Evolutionary conservation across 2,329 filamentous ascomycete species (phyloP).

Genomic region (Hawksworthiomyces lignivorus): DNA sequence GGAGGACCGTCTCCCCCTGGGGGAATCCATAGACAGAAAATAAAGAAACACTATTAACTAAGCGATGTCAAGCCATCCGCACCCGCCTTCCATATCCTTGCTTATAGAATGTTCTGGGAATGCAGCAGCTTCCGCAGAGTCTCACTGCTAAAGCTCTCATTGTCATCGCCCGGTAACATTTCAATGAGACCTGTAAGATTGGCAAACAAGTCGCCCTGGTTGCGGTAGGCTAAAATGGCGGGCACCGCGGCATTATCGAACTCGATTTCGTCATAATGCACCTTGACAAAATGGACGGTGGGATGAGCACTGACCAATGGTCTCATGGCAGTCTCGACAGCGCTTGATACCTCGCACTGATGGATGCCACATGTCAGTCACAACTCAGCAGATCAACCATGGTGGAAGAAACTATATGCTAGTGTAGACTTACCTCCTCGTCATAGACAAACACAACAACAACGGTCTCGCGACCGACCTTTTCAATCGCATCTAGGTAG

Average conservation of each 20-base stretch:
- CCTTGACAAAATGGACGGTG: slow-evolving; percentile 77
- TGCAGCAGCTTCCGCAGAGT: slow-evolving; percentile 45
- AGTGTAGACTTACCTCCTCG: slow-evolving; percentile 55
- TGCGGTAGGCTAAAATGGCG: slow-evolving; percentile 80
- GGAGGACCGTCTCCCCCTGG: too few species aligned
- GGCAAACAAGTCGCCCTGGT: slow-evolving; percentile 80
- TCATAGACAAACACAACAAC: slow-evolving; percentile 95
- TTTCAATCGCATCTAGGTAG: slow-evolving; percentile 95
- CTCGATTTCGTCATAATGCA: slow-evolving; percentile 86
- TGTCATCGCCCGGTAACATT: slow-evolving; percentile 69
- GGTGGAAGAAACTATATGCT: too few species aligned
- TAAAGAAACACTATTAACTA: background rate
- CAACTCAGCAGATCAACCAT: too few species aligned
- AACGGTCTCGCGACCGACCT: slow-evolving; percentile 68
- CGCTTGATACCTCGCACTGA: slow-evolving; percentile 69
- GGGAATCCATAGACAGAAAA: background rate
- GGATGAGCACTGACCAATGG: slow-evolving; percentile 66
- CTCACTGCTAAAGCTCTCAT: slow-evolving; percentile 49
- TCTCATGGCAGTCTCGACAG: slow-evolving; percentile 70
- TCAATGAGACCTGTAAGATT: slow-evolving; percentile 81
- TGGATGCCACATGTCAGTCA: too few species aligned
- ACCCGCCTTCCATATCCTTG: too few species aligned
- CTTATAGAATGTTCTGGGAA: slow-evolving; percentile 44
- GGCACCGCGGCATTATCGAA: slow-evolving; percentile 86
- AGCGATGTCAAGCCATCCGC: too few species aligned